Evolutionary conservation across 495 filamentous ascomycete species (phyloP).

Genomic region (Penicillium daleae): DNA sequence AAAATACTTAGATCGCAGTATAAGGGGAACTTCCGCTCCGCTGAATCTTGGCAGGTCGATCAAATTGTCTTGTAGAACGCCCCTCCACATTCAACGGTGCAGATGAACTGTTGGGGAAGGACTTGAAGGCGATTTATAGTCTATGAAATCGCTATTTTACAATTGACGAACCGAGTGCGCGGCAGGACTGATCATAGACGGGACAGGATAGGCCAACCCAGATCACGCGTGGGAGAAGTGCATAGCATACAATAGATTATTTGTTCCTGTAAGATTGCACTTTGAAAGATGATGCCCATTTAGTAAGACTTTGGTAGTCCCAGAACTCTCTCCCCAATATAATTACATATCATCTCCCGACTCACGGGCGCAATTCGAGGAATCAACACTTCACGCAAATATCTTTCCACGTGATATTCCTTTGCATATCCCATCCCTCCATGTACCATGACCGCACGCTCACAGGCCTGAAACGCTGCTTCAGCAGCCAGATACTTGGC

Average conservation of each 20-base stretch:
- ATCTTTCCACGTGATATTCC: conserved; percentile 79
- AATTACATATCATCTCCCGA: conserved; percentile 80
- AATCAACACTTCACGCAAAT: conserved; percentile 72
- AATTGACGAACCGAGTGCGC: not conserved
- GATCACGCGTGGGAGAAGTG: no score
- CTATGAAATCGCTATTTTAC: not conserved
- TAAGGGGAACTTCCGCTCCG: not conserved
- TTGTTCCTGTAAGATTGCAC: not conserved
- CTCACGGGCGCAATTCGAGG: conserved; percentile 76
- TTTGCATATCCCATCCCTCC: conserved; percentile 80
- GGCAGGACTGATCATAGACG: not conserved
- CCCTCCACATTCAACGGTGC: not conserved
- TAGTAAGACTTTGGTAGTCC: conserved; percentile 53
- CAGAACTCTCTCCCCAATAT: conserved; percentile 69
- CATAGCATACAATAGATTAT: not conserved
- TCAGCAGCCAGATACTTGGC: conserved; percentile 77
- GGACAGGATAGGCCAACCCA: not conserved
- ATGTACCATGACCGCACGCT: conserved; percentile 65
- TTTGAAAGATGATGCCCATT: not conserved
- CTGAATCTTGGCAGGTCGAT: not conserved
- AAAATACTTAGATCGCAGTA: not conserved
- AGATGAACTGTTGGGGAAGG: not conserved
- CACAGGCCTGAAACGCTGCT: conserved; percentile 74
- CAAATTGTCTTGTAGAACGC: not conserved
- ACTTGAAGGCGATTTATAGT: not conserved